These are phyloP conservation scores for Houttuynia cordata DNA, from an alignment of 164 flowering plant species.

Conservation along the genomic window DNA sequence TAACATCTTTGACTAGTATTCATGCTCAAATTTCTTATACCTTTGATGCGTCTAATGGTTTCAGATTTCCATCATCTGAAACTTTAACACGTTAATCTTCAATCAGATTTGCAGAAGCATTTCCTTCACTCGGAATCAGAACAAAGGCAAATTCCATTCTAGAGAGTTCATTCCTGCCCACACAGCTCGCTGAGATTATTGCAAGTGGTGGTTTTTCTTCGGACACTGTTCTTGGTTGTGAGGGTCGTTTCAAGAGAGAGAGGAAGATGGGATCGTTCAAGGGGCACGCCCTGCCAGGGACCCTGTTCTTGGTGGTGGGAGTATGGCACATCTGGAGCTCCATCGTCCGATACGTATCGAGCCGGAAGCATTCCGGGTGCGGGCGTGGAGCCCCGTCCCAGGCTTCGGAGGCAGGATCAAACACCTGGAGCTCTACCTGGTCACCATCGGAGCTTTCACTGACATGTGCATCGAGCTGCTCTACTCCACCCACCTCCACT, in stretches of 20 bases:
- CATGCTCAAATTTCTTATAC: no score
- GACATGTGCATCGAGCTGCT: slow-evolving; percentile 79
- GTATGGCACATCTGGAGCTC: slow-evolving; percentile 87
- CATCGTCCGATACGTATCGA: slow-evolving; percentile 35
- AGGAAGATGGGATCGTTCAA: slow-evolving; percentile 78
- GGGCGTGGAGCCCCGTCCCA: slow-evolving; percentile 81
- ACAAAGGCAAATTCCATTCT: no score
- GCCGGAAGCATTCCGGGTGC: slow-evolving; percentile 50
- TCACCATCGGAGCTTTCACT: slow-evolving; percentile 53
- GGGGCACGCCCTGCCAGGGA: slow-evolving; percentile 87
- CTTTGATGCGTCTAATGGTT: no score
- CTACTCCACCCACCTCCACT: slow-evolving; percentile 76
- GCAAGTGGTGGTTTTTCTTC: no score
- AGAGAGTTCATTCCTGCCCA: no score
- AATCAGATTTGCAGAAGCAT: no score
- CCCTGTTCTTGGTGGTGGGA: slow-evolving; percentile 66
- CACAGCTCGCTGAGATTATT: no score
- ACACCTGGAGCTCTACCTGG: slow-evolving; percentile 69
- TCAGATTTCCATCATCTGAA: no score
- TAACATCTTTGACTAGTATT: no score
- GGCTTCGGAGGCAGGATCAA: slow-evolving; percentile 58
- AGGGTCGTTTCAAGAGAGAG: not conserved
- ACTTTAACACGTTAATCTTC: no score
- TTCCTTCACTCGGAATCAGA: no score
- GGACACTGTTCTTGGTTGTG: no score